A percentile compares a stretch with the other conserved stretches of the same genome.
Conservation (phyloP, 2,329 filamentous ascomycete species). For the Hymenoscyphus fructigenus region DNA sequence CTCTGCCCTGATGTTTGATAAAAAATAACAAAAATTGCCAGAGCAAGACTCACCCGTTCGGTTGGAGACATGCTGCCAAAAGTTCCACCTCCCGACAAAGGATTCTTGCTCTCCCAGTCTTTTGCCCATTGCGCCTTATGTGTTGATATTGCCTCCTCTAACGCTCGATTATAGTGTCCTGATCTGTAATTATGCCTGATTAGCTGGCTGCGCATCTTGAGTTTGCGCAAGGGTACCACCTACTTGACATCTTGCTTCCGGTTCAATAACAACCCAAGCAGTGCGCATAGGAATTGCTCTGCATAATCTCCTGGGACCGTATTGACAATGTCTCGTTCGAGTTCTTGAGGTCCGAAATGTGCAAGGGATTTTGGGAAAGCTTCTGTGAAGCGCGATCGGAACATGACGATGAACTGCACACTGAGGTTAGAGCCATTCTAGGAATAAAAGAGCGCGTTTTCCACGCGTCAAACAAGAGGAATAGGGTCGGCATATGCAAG, state of each 20-base stretch:
- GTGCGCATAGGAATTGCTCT: conserved; percentile 84
- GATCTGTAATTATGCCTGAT: conserved; percentile 55
- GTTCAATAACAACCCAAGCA: conserved; percentile 86
- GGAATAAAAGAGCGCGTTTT: conserved; percentile 47
- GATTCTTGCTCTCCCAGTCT: conserved; percentile 80
- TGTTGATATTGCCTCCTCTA: conserved; percentile 87
- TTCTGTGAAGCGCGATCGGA: conserved; percentile 88
- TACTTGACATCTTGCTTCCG: conserved; percentile 99
- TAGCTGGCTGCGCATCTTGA: conserved; percentile 12
- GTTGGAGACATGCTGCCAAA: conserved; percentile 81
- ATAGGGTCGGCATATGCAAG: conserved; percentile 37
- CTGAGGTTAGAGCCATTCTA: conserved; percentile 36
- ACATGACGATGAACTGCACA: conserved; percentile 93
- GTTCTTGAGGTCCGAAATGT: conserved; percentile 91
- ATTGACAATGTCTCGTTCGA: conserved; percentile 83
- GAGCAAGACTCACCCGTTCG: conserved; percentile 64
- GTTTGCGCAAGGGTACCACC: conserved; percentile 41
- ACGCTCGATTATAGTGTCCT: conserved; percentile 86
- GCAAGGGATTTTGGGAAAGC: conserved; percentile 83
- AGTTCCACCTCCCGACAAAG: conserved; percentile 73
- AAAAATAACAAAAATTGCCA: background rate
- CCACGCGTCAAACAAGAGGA: conserved; percentile 45
- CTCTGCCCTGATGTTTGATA: background rate
- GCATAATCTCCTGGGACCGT: conserved; percentile 77
- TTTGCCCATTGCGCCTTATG: conserved; percentile 87